Percentiles rank a stretch among this genome's conserved stretches.
Conservation (phyloP, 2,329 filamentous ascomycete genomes). For the Diaporthe citri region DNA sequence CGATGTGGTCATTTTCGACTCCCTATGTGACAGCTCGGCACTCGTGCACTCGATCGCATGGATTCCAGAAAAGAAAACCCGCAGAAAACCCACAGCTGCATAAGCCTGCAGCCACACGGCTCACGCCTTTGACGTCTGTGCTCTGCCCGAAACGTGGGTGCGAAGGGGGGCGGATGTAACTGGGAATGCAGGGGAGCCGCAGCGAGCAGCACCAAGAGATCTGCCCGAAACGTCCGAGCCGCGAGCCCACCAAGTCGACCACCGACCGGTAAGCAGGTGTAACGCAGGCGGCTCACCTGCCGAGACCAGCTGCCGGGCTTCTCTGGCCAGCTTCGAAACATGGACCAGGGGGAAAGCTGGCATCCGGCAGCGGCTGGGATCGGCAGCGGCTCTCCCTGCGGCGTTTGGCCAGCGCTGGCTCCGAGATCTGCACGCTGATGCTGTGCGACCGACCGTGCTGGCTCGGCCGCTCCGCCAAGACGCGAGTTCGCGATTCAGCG, state of each 20-base stretch:
- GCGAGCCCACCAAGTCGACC: conserved; percentile 7
- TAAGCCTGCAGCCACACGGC: not conserved
- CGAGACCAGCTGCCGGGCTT: not conserved
- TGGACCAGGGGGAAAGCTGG: not conserved
- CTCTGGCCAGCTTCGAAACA: not conserved
- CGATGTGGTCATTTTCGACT: not conserved
- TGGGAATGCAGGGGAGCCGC: not conserved
- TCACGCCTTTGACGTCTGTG: not conserved
- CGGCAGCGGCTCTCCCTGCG: not conserved
- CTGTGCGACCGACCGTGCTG: not conserved
- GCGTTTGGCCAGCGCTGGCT: not conserved
- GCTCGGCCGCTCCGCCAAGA: conserved; percentile 29
- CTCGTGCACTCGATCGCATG: conserved; percentile 14
- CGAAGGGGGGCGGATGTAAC: not conserved
- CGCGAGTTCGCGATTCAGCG: conserved; percentile 24
- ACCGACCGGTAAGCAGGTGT: not conserved
- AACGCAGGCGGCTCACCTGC: not conserved
- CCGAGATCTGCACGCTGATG: conserved; percentile 9
- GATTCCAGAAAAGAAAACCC: not conserved
- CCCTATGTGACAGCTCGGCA: conserved; percentile 3
- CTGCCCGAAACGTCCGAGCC: conserved; percentile 1
- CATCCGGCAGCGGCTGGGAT: not conserved
- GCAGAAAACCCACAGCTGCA: not conserved
- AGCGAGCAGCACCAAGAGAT: not conserved
- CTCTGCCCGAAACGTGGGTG: not conserved